Percentiles rank a stretch among this genome's conserved stretches.
Evolutionary conservation across 345 rosid species (phyloP).

Genomic region (Salix exigua): DNA sequence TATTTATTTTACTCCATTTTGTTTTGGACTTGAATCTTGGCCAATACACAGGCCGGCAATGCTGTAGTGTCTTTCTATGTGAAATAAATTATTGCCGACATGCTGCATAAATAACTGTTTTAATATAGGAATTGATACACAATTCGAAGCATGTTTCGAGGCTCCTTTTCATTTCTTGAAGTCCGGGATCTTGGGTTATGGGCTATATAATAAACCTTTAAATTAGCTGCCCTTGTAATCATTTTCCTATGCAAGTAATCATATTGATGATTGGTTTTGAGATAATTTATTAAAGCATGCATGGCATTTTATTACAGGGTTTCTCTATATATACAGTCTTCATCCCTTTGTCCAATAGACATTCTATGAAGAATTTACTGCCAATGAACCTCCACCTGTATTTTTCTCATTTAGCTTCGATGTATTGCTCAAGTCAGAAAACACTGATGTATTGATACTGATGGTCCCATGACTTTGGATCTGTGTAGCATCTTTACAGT

Average conservation of each 20-base stretch:
- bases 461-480: background rate
- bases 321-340: background rate
- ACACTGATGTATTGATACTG: background rate
- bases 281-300: background rate
- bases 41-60: background rate
- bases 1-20: background rate
- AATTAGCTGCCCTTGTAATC: background rate
- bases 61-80: background rate
- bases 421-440: background rate
- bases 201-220: background rate
- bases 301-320: background rate
- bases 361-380: background rate
- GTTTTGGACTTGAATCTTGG: background rate
- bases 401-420: background rate
- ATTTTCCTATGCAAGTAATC: background rate
- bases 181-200: background rate
- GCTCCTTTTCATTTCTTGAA: background rate
- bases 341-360: background rate
- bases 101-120: background rate
- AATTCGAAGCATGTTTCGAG: background rate
- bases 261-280: background rate
- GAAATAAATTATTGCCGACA: background rate
- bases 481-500: constrained; percentile 60
- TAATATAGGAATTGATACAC: background rate
- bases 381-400: background rate